Evolutionary conservation across 2,329 filamentous ascomycete genomes (phyloP).

Genomic region (Helminthosporium solani): DNA sequence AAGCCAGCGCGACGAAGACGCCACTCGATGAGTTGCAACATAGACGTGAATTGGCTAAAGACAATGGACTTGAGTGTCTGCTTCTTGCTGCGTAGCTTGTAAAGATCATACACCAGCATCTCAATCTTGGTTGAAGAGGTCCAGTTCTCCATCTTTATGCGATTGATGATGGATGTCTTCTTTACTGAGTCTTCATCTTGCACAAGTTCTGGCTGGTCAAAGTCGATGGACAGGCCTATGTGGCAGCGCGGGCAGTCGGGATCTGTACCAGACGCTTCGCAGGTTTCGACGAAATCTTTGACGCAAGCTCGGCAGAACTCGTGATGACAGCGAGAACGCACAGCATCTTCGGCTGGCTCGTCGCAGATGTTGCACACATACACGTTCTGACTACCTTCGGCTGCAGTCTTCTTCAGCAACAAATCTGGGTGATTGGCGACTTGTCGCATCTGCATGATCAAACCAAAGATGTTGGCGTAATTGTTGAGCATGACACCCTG

Average conservation of each 20-base stretch:
- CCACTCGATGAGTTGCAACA: constrained; percentile 97
- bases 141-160: constrained; percentile 99
- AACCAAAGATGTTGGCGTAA: constrained; percentile 97
- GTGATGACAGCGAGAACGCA: constrained; percentile 88
- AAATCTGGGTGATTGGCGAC: constrained; percentile 95
- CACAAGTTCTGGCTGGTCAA: constrained; percentile 93
- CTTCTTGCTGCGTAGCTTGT: constrained; percentile 87
- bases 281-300: constrained; percentile 76
- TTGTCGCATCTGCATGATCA: constrained; percentile 99
- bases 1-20: constrained; percentile 93
- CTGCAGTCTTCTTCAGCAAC: constrained; percentile 78
- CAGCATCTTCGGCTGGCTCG: constrained; percentile 90
- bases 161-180: constrained; percentile 96
- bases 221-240: constrained; percentile 83
- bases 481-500: constrained; percentile 84
- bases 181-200: constrained; percentile 84
- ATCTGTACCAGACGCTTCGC: constrained; percentile 60
- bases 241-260: constrained; percentile 87
- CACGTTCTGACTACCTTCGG: constrained; percentile 83
- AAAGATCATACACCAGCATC: constrained; percentile 89
- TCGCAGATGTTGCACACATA: constrained; percentile 94
- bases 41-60: constrained; percentile 95
- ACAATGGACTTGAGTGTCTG: constrained; percentile 95
- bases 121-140: constrained; percentile 98
- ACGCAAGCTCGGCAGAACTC: constrained; percentile 85